Conservation (phyloP, 2,329 filamentous ascomycete genomes). For the Acarospora socialis region DNA sequence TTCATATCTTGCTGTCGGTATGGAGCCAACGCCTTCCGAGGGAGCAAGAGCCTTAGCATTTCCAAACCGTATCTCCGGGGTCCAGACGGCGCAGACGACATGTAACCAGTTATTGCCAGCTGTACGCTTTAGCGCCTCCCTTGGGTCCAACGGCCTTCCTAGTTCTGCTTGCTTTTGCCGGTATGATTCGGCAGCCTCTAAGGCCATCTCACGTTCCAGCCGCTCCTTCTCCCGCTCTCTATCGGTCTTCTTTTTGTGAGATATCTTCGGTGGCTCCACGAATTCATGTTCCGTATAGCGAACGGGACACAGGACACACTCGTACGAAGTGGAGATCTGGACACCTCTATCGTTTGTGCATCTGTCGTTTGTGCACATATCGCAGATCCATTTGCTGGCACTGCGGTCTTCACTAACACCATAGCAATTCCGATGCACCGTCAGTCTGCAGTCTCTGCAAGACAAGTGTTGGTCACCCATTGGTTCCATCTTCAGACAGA, state of each 20-base stretch:
- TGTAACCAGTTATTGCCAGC: conserved; percentile 98
- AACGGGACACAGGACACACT: conserved; percentile 82
- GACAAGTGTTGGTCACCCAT: conserved; percentile 57
- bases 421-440: conserved; percentile 85
- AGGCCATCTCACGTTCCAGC: conserved; percentile 68
- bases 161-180: conserved; percentile 68
- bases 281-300: conserved; percentile 62
- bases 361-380: conserved; percentile 91
- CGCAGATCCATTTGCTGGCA: conserved; percentile 77
- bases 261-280: conserved; percentile 64
- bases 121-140: conserved; percentile 85
- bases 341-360: conserved; percentile 89
- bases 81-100: conserved; percentile 83
- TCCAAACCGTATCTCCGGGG: conserved; percentile 83
- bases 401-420: conserved; percentile 60
- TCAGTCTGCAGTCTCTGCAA: conserved; percentile 78
- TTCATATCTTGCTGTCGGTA: conserved; percentile 57
- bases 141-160: conserved; percentile 67
- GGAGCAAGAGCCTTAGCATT: conserved; percentile 68
- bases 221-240: conserved; percentile 82
- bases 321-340: conserved; percentile 83
- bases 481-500: conserved; percentile 60
- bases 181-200: conserved; percentile 68
- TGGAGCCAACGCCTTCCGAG: conserved; percentile 78
- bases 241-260: conserved; percentile 80